These are phyloP conservation scores for Condylostoma magnum DNA, from an alignment of 169 alveolate species.

Conservation along the genomic window DNA sequence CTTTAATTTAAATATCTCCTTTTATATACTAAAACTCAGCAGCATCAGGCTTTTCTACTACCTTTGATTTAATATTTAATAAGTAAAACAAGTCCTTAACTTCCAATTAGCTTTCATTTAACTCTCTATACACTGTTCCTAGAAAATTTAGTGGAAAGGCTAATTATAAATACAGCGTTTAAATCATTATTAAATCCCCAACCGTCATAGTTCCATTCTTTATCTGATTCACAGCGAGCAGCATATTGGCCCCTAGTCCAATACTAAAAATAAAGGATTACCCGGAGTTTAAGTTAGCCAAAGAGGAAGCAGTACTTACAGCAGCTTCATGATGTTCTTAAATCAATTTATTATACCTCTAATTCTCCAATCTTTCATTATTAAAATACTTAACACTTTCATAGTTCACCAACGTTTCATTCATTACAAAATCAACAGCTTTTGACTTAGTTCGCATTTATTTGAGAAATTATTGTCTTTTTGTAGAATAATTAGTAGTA, in stretches of 20 bases:
- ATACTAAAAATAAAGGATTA: constrained; percentile 31
- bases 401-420: constrained; percentile 52
- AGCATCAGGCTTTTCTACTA: constrained; percentile 51
- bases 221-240: constrained; percentile 53
- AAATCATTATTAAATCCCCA: constrained; percentile 62
- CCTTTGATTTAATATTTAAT: constrained; percentile 25
- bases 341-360: constrained; percentile 35
- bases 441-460: constrained; percentile 37
- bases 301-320: constrained; percentile 26
- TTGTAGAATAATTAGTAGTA: constrained; percentile 41
- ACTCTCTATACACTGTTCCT: constrained; percentile 60
- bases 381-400: constrained; percentile 60
- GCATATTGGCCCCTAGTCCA: constrained; percentile 52
- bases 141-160: constrained; percentile 46
- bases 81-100: constrained; percentile 46
- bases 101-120: constrained; percentile 53
- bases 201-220: constrained; percentile 47
- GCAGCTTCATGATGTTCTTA: constrained; percentile 24
- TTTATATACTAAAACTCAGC: constrained; percentile 24
- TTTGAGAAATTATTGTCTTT: constrained; percentile 38
- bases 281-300: constrained; percentile 46
- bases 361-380: constrained; percentile 47
- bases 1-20: constrained; percentile 48
- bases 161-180: constrained; percentile 49
- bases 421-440: constrained; percentile 42